phyloP scores from a whole-genome alignment of 768 basidiomycete species.

The Rhodotorula paludigena region DNA sequence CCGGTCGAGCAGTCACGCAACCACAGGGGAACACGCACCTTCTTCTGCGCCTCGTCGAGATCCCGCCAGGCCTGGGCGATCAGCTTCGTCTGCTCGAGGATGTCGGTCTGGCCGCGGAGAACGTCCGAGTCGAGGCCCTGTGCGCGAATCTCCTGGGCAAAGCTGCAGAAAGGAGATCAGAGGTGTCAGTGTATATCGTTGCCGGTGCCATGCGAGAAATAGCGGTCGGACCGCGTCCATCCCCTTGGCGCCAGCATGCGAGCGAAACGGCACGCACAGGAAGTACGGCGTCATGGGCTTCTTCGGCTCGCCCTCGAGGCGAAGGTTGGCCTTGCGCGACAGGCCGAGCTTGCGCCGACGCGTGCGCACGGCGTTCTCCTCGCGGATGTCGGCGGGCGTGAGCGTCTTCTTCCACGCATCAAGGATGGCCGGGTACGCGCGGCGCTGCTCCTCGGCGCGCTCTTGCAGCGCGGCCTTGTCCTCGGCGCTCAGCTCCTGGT shows the following conservation, averaged over 20 bases:
- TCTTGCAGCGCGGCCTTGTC: constrained; percentile 9
- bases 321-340: constrained; percentile 4
- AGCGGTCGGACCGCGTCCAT: neutral
- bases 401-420: constrained; percentile 28
- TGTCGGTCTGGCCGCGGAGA: constrained; percentile 12
- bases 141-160: constrained; percentile 2
- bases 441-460: constrained; percentile 7
- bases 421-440: constrained; percentile 31
- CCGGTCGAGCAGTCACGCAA: too few relatives aligned
- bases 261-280: constrained; percentile 6
- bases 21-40: constrained; percentile 9
- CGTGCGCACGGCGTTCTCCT: constrained; percentile 33
- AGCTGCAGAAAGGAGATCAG: neutral
- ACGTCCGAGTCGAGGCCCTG: constrained; percentile 7
- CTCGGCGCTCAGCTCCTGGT: constrained; percentile 6
- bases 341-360: constrained; percentile 17
- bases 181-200: neutral
- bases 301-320: constrained; percentile 29
- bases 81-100: constrained; percentile 19
- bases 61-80: constrained; percentile 22
- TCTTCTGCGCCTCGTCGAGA: constrained; percentile 17
- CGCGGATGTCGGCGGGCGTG: constrained; percentile 35
- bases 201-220: neutral
- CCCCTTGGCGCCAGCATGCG: too few relatives aligned
- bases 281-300: constrained; percentile 20